Base-by-base conservation (phyloP, 176 grass and related monocot genomes). In the sorghum (Sorghum bicolor) region DNA sequence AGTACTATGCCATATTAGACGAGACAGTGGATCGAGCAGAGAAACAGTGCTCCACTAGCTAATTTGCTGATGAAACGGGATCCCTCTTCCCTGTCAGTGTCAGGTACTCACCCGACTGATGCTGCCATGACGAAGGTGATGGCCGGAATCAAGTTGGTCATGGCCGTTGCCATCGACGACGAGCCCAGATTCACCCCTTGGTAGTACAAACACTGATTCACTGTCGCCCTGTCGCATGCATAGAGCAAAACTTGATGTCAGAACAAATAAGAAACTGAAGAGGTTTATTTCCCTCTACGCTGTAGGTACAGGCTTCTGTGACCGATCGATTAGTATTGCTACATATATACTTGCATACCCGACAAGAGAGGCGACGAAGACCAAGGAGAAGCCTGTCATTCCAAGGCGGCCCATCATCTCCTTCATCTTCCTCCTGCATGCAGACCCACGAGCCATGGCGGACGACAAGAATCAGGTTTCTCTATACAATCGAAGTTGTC, bases 81-180 rank as follows among this genome's bases (percentile, higher is more conserved):
- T 16, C 32, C 39, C 26, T 24, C 8, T 57, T 60, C 55, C 11
- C 9, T 52, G 14, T 47, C 14, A 17, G 1, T 15, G 2, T 14
- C 37, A 34, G 37, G 5, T 2, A 48, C 84, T 82, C 77, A 97
- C 92, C 94, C 94, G 26, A 92, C 58, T 36, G 90, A 72, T 5
- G 90, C 70, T 0, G 92, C 94, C 85, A 97, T 88, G 2, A 94
- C 86, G 64, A 97, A 92, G 34, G 92, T 97, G 72, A 94, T 80
- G 11, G 83, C 89, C 0, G 94, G 94, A 28, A 78, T 80, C 4
- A 92, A 37, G 43, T 94, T 97, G 22, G 25, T 64, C 94, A 97
- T 94, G 22, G 94, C 94, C 52, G 92, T 84, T 10, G 92, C 94
- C 88, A 94, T 83, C 24, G 92, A 97, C 0, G 94, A 88, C 4